Percentiles rank a stretch among this genome's conserved stretches.
Evolutionary conservation across 1,139 yeast species (phyloP).

Genomic region (Entelexis sorbosivorans): DNA sequence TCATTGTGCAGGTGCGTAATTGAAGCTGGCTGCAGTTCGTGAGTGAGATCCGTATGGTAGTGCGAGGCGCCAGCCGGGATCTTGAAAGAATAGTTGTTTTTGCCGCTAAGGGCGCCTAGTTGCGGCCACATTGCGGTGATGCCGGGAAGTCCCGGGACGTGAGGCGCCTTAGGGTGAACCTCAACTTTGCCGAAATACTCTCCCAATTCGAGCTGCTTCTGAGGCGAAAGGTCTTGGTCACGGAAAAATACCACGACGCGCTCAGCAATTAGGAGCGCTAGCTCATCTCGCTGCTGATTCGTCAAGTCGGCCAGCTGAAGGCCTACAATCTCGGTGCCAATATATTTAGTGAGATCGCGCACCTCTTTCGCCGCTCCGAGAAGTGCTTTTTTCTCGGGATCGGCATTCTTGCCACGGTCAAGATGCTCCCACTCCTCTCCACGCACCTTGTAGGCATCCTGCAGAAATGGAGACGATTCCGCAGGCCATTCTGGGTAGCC

Average conservation of each 20-base stretch:
- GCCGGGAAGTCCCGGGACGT: constrained; percentile 31
- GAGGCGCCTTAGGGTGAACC: constrained; percentile 38
- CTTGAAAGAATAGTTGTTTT: constrained; percentile 16
- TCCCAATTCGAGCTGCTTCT: constrained; percentile 49
- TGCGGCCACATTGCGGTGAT: constrained; percentile 46
- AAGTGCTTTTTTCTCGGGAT: constrained; percentile 40
- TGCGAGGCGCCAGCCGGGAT: constrained; percentile 20
- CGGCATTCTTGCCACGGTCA: constrained; percentile 33
- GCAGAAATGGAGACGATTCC: constrained; percentile 39
- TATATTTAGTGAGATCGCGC: constrained; percentile 44
- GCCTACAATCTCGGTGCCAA: constrained; percentile 50
- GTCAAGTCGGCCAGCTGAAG: constrained; percentile 44
- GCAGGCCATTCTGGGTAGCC: constrained; percentile 38
- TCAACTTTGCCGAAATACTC: constrained; percentile 48
- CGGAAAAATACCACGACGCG: constrained; percentile 59
- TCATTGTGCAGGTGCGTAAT: constrained; percentile 49
- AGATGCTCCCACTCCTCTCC: constrained; percentile 33
- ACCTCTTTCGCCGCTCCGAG: constrained; percentile 29
- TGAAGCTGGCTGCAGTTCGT: constrained; percentile 60
- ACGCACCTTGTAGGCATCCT: constrained; percentile 41
- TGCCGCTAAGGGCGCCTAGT: constrained; percentile 15
- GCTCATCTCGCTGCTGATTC: constrained; percentile 45
- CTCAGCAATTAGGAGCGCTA: constrained; percentile 51
- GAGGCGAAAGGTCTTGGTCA: constrained; percentile 42
- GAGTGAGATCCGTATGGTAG: constrained; percentile 63